Evolutionary conservation across 2,329 filamentous ascomycete species (phyloP).

Genomic region (Cladophialophora immunda): DNA sequence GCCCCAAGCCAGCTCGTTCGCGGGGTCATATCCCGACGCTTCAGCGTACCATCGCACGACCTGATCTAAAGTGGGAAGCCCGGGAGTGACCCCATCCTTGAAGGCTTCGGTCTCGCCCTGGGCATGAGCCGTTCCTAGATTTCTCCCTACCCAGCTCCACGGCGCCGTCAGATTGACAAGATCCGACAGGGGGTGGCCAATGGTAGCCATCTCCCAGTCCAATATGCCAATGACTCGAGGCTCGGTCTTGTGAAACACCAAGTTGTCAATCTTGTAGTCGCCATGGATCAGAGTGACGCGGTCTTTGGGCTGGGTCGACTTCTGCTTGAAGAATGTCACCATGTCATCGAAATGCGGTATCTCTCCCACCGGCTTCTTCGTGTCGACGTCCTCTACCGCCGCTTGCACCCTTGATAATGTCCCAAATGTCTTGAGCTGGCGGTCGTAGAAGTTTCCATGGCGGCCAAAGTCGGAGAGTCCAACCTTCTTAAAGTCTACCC

Average conservation of each 20-base stretch:
- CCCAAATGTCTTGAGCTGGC: constrained; percentile 84
- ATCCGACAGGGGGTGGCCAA: constrained; percentile 94
- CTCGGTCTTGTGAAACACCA: constrained; percentile 89
- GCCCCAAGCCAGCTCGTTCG: constrained; percentile 68
- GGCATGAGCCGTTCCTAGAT: constrained; percentile 42
- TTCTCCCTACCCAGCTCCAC: constrained; percentile 48
- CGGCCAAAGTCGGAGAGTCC: constrained; percentile 79
- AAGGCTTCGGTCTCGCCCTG: constrained; percentile 55
- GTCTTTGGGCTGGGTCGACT: constrained; percentile 76
- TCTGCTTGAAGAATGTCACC: constrained; percentile 78
- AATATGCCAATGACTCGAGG: constrained; percentile 89
- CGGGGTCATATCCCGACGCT: constrained; percentile 75
- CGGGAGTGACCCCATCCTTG: constrained; percentile 68
- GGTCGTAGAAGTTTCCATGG: constrained; percentile 78
- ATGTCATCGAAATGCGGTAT: constrained; percentile 86
- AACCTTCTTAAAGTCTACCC: constrained; percentile 71
- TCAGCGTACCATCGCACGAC: constrained; percentile 72
- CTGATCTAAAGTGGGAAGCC: constrained; percentile 69
- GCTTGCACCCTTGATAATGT: constrained; percentile 83
- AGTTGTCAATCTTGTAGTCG: constrained; percentile 94
- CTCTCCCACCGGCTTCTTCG: constrained; percentile 76
- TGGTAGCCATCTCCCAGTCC: constrained; percentile 98
- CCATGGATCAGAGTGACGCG: constrained; percentile 85
- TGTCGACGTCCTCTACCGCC: constrained; percentile 77
- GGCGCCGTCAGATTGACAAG: constrained; percentile 75